These are phyloP conservation scores for Ligustrum vulgare DNA, from an alignment of 257 asterid genomes.

Conservation along the genomic window DNA sequence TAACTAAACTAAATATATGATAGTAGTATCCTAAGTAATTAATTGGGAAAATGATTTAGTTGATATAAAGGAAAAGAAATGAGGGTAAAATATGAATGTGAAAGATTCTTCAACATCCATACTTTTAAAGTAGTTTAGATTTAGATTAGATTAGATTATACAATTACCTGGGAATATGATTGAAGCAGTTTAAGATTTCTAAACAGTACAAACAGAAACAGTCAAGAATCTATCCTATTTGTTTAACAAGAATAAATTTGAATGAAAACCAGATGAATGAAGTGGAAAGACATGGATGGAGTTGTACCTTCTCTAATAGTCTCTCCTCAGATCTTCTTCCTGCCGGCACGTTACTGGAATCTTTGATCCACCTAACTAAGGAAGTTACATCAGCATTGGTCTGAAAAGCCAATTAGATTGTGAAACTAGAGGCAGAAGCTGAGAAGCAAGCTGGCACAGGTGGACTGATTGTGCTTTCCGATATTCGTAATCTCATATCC, in stretches of 20 bases:
- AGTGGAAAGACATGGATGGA: slow-evolving; percentile 42
- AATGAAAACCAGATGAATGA: slow-evolving; percentile 24
- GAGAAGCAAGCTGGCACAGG: slow-evolving; percentile 89
- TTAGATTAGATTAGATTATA: too few species aligned
- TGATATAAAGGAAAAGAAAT: too few species aligned
- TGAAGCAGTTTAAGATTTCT: slow-evolving; percentile 33
- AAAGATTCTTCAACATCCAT: too few species aligned
- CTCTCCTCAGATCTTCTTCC: slow-evolving; percentile 64
- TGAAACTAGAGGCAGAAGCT: slow-evolving; percentile 67
- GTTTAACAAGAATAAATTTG: slow-evolving; percentile 25
- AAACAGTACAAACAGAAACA: slow-evolving; percentile 45
- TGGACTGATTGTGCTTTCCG: slow-evolving; percentile 66
- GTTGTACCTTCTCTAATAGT: slow-evolving; percentile 42
- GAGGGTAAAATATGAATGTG: too few species aligned
- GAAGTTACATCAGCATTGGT: slow-evolving; percentile 56
- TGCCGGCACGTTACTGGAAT: slow-evolving; percentile 54
- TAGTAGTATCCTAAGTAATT: too few species aligned
- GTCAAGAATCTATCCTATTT: slow-evolving; percentile 30
- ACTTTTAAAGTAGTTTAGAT: too few species aligned
- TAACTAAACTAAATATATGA: too few species aligned
- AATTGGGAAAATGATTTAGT: too few species aligned
- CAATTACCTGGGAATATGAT: slow-evolving; percentile 17
- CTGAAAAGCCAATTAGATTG: slow-evolving; percentile 40
- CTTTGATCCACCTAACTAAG: slow-evolving; percentile 50
- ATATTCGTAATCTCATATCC: slow-evolving; percentile 65